A percentile compares a stretch with the other conserved stretches of the same genome.
Conservation (phyloP, 1,139 yeast genomes). For the Candida glucosophila region DNA sequence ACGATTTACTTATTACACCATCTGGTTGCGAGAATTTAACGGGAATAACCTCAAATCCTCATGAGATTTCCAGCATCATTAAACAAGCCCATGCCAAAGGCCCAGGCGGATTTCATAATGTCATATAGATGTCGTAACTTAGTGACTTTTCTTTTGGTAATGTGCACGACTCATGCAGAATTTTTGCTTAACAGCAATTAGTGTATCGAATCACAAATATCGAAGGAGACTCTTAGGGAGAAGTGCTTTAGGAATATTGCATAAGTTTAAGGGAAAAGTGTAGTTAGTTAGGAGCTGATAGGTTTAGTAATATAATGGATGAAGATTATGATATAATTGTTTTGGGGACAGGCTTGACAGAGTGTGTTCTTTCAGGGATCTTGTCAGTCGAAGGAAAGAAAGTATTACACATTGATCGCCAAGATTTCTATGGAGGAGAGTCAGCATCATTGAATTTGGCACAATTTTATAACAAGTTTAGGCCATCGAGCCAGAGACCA, state of each 20-base stretch:
- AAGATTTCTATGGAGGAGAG: constrained; percentile 91
- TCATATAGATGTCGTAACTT: constrained; percentile 20
- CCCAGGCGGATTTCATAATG: constrained; percentile 53
- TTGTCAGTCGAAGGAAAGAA: constrained; percentile 87
- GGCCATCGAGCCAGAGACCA: constrained; percentile 61
- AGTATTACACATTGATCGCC: constrained; percentile 92
- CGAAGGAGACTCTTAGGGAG: no score
- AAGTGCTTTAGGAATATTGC: no score
- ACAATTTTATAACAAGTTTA: constrained; percentile 61
- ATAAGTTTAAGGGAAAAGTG: no score
- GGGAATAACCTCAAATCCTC: constrained; percentile 74
- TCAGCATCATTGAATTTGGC: constrained; percentile 57
- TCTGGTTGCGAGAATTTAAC: constrained; percentile 78
- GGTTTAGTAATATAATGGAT: constrained; percentile 50
- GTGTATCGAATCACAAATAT: not conserved
- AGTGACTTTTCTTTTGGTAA: not conserved
- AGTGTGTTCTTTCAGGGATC: constrained; percentile 89
- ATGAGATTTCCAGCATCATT: constrained; percentile 70
- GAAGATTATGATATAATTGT: constrained; percentile 79
- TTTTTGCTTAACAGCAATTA: not conserved
- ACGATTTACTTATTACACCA: constrained; percentile 73
- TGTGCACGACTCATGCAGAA: not conserved
- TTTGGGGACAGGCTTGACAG: constrained; percentile 77
- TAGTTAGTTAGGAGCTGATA: no score
- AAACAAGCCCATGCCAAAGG: constrained; percentile 56